These are phyloP conservation scores for Albugo laibachii DNA, from an alignment of 352 stramenopile genomes.

Conservation along the genomic window DNA sequence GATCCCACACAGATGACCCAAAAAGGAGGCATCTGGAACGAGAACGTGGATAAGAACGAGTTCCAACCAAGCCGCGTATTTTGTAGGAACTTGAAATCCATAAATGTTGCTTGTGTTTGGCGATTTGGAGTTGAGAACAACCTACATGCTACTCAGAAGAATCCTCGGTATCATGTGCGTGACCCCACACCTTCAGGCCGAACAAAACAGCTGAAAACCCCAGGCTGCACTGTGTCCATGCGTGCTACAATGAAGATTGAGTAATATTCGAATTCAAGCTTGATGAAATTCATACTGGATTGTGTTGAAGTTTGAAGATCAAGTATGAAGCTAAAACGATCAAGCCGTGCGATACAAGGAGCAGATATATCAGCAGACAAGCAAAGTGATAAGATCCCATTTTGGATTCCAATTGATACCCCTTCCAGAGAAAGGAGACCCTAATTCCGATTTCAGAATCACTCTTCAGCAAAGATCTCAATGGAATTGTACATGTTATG, in stretches of 20 bases:
- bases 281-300: conserved; percentile 4
- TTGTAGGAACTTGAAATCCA: conserved; percentile 58
- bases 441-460: conserved; percentile 13
- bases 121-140: conserved; percentile 61
- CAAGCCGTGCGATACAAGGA: conserved; percentile 37
- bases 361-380: conserved; percentile 24
- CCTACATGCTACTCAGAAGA: conserved; percentile 13
- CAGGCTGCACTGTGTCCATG: conserved; percentile 36
- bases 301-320: conserved; percentile 13
- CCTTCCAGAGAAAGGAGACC: conserved; percentile 69
- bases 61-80: conserved; percentile 79
- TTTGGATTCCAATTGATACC: conserved; percentile 44
- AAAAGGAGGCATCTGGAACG: conserved; percentile 59
- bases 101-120: conserved; percentile 39
- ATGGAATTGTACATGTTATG: conserved; percentile 64
- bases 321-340: conserved; percentile 22
- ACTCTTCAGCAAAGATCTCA: conserved; percentile 3
- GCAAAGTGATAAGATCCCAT: conserved; percentile 30
- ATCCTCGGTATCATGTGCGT: neutral
- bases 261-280: conserved; percentile 2
- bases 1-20: conserved; percentile 76
- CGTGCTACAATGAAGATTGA: conserved; percentile 9
- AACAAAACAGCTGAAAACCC: conserved; percentile 66
- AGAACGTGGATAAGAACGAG: conserved; percentile 67
- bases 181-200: conserved; percentile 38